phyloP scores from a whole-genome alignment of 2,329 filamentous ascomycete genomes.

The Colletotrichum graminicola region DNA sequence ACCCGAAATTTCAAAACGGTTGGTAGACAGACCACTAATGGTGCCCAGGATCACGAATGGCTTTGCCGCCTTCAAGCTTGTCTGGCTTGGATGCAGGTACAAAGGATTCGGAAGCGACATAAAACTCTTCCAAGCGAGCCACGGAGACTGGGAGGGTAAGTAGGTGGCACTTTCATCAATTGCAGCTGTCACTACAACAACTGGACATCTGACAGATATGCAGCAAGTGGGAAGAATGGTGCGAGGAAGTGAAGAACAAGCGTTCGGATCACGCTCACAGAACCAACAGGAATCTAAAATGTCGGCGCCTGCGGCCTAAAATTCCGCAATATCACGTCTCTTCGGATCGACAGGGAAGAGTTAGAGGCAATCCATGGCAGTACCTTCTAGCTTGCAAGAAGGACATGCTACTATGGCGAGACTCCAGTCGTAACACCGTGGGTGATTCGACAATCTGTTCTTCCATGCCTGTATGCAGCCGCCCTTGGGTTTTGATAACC shows the following conservation, averaged over 20 bases:
- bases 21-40: too few species aligned
- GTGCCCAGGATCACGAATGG: not conserved
- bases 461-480: not conserved
- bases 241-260: not conserved
- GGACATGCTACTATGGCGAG: not conserved
- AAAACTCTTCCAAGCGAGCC: not conserved
- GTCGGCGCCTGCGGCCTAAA: not conserved
- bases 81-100: slow-evolving; percentile 4
- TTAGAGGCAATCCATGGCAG: not conserved
- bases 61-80: slow-evolving; percentile 2
- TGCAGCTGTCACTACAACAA: not conserved
- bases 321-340: slow-evolving; percentile 8
- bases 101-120: not conserved
- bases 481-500: not conserved
- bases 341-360: not conserved
- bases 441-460: too few species aligned
- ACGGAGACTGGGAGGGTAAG: not conserved
- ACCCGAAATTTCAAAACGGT: not conserved
- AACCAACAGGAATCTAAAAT: not conserved
- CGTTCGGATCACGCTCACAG: not conserved
- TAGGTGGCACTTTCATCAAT: slow-evolving; percentile 3
- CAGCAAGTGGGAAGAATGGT: not conserved
- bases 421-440: too few species aligned
- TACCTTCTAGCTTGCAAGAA: not conserved
- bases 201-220: not conserved